phyloP scores from a whole-genome alignment of 1,139 yeast species.

The Starmera stellimalicola region DNA sequence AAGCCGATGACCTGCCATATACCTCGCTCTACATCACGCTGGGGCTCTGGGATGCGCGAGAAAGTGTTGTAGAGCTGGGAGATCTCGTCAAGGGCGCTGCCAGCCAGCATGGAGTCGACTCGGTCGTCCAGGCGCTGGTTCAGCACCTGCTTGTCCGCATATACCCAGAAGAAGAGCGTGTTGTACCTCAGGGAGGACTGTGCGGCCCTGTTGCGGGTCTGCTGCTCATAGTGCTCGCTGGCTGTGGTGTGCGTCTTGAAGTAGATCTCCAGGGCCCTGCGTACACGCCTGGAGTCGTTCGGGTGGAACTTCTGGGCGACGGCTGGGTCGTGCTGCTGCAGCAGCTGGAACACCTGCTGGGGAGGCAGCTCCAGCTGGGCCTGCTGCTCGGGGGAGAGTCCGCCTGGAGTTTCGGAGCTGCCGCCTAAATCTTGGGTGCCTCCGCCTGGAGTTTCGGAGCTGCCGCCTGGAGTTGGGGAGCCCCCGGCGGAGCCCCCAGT shows the following conservation, averaged over 20 bases:
- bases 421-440: constrained; percentile 4
- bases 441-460: constrained; percentile 13
- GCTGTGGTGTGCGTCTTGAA: constrained; percentile 59
- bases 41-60: constrained; percentile 25
- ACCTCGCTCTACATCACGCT: constrained; percentile 64
- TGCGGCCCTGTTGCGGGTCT: constrained; percentile 35
- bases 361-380: constrained; percentile 45
- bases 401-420: constrained; percentile 13
- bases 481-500: constrained; percentile 10
- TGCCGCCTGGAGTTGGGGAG: constrained; percentile 4
- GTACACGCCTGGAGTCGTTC: constrained; percentile 68
- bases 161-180: constrained; percentile 77
- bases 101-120: constrained; percentile 72
- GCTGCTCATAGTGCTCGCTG: constrained; percentile 60
- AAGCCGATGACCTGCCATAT: constrained; percentile 96
- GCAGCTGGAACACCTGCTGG: constrained; percentile 35
- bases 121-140: constrained; percentile 61
- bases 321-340: constrained; percentile 54
- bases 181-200: constrained; percentile 49
- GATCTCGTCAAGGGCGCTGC: constrained; percentile 66
- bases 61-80: constrained; percentile 43
- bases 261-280: constrained; percentile 74
- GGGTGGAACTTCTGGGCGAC: constrained; percentile 86
- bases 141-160: constrained; percentile 53
- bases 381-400: constrained; percentile 33